Conservation (phyloP, 1,284 basidiomycete genomes). For the Trichosporon sp. region DNA sequence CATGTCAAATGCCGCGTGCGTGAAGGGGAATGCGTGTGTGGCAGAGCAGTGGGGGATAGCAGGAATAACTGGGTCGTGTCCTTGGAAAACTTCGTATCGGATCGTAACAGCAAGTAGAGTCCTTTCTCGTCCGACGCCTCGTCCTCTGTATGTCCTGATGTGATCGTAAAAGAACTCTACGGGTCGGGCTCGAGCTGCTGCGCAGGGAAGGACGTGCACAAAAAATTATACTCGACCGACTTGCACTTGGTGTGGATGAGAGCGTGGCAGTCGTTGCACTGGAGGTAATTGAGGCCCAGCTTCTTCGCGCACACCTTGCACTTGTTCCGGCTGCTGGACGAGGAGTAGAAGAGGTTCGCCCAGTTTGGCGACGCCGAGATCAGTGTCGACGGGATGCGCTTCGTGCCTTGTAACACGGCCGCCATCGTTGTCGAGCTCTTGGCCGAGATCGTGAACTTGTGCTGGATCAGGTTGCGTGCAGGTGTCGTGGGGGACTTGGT, state of each 20-base stretch:
- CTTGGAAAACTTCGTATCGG: neutral
- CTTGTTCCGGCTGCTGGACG: conserved; percentile 9
- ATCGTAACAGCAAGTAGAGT: neutral
- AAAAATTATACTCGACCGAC: conserved; percentile 13
- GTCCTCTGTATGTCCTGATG: neutral
- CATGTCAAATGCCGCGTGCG: neutral
- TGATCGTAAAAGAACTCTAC: neutral
- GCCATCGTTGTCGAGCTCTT: conserved; percentile 14
- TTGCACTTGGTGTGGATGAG: conserved; percentile 15
- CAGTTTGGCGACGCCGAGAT: neutral
- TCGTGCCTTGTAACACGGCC: neutral
- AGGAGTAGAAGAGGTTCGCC: conserved; percentile 11
- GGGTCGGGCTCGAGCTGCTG: conserved; percentile 9
- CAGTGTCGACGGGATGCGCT: conserved; percentile 12
- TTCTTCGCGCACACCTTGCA: conserved; percentile 18
- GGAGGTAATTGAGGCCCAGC: conserved; percentile 11
- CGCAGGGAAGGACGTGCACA: neutral
- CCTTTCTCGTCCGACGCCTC: neutral
- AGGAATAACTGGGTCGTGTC: neutral
- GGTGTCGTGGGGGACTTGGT: neutral
- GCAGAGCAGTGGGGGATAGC: neutral
- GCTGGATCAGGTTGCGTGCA: neutral
- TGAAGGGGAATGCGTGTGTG: neutral
- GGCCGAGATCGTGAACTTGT: conserved; percentile 8
- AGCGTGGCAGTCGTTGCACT: conserved; percentile 13